Evolutionary conservation across 2,329 filamentous ascomycete genomes (phyloP).

Genomic region (Cladosporium phlei): DNA sequence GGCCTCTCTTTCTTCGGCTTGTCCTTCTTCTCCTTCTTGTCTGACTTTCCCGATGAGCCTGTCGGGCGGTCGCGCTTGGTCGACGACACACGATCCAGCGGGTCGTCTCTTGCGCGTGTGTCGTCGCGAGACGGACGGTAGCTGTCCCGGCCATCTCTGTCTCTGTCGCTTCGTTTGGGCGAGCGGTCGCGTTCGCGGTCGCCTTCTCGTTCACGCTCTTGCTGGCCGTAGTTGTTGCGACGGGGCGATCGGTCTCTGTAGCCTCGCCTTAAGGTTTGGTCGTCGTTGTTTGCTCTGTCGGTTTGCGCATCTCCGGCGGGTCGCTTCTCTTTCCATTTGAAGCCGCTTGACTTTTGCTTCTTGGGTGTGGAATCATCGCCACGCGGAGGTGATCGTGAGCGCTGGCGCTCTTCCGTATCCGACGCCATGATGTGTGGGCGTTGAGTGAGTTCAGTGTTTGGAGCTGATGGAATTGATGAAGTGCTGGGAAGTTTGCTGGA

Average conservation of each 20-base stretch:
- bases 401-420: constrained; percentile 13
- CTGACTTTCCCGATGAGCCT: constrained; percentile 14
- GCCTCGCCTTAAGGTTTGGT: constrained; percentile 28
- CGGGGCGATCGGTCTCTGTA: constrained; percentile 33
- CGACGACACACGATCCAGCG: constrained; percentile 10
- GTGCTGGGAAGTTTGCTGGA: constrained; percentile 4
- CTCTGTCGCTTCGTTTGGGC: constrained; percentile 20
- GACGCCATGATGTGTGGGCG: constrained; percentile 4
- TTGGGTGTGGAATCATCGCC: constrained; percentile 23
- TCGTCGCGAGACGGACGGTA: constrained; percentile 28
- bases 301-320: constrained; percentile 20
- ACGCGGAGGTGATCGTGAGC: constrained; percentile 30
- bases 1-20: constrained; percentile 22
- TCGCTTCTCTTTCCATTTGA: constrained; percentile 36
- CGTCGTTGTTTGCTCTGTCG: constrained; percentile 16
- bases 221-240: constrained; percentile 21
- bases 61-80: constrained; percentile 8
- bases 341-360: constrained; percentile 30
- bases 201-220: constrained; percentile 11
- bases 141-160: constrained; percentile 33
- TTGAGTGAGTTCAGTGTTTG: background rate
- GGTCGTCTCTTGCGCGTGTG: background rate
- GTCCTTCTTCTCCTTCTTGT: constrained; percentile 24
- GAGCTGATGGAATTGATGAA: background rate
- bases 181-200: constrained; percentile 20